A percentile compares a stretch with the other conserved stretches of the same genome.
These are phyloP conservation scores for Blastobotrys proliferans DNA, from an alignment of 1,139 yeast species.

Conservation along the genomic window DNA sequence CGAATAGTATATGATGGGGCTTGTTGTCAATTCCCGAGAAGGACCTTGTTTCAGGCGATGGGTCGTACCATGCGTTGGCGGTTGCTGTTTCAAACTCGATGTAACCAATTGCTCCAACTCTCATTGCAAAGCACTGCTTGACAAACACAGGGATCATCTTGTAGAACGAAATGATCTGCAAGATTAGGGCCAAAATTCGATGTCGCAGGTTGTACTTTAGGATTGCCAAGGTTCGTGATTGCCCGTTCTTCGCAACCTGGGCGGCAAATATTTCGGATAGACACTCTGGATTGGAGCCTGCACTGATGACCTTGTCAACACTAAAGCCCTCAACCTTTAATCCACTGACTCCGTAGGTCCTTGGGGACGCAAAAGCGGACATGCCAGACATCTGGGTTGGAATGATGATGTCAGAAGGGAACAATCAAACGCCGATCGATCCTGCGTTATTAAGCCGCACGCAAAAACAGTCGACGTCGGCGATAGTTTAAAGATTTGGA, in stretches of 20 bases:
- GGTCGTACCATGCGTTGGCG: slow-evolving; percentile 2
- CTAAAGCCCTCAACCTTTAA: slow-evolving; percentile 24
- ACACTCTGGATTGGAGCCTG: slow-evolving; percentile 26
- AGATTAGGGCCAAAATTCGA: slow-evolving; percentile 17
- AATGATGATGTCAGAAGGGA: too few relatives aligned
- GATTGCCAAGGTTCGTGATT: slow-evolving; percentile 21
- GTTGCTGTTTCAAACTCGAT: slow-evolving; percentile 8
- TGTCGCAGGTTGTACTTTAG: slow-evolving; percentile 25
- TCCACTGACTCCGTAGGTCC: slow-evolving; percentile 26
- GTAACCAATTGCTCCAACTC: slow-evolving; percentile 7
- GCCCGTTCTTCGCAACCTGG: background rate
- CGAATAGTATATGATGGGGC: slow-evolving; percentile 23
- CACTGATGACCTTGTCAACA: slow-evolving; percentile 24
- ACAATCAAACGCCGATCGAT: too few relatives aligned
- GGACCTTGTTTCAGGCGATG: background rate
- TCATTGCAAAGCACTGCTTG: slow-evolving; percentile 8
- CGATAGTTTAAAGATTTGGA: too few relatives aligned
- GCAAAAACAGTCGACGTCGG: too few relatives aligned
- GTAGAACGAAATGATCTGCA: slow-evolving; percentile 15
- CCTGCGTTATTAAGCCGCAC: too few relatives aligned
- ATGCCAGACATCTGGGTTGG: too few relatives aligned
- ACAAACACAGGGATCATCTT: slow-evolving; percentile 7
- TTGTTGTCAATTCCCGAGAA: background rate
- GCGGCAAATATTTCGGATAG: slow-evolving; percentile 9
- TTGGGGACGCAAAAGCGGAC: too few relatives aligned